Evolutionary conservation across 2,329 filamentous ascomycete genomes (phyloP), one percentile per base, ranked within the genome.

Genomic region (Trichoderma oligosporum): DNA sequence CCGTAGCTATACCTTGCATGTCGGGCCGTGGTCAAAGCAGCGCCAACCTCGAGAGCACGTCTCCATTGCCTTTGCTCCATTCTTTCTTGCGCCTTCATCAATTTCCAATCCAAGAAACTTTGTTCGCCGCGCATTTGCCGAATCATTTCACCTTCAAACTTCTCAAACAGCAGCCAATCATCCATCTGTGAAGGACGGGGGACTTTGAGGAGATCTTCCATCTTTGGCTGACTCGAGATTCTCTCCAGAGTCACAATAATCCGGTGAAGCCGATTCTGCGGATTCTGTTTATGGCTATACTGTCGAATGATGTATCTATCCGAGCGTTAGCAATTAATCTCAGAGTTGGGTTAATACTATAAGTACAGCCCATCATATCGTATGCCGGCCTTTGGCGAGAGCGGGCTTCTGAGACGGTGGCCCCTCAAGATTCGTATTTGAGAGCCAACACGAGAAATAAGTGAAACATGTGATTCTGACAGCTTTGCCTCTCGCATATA

Each of bases 301-400:
- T 76, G 74, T 29, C 69, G 67, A 41, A 84, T 69, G 2, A 67
- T 74, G 64, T 82, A 82, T 27, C 81, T 83, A 22, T 4, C 8
- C 14, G 25, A 16, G 0, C 1, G 27, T 55, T n/a, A 48, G 33
- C 5, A 55, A 22, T 9, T 18, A 4, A 22, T 14, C 11, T 11
- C 11, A 27, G 39, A n/a, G n/a, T 25, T 9, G 7, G 14, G 7
- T 8, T 14, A 39, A 20, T 36, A 14, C 12, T 11, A 20, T 16
- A 22, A 79, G 67, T 70, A 83, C 80, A 82, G 61, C 49, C 82
- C 82, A 64, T 85, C 82, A 60, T 83, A 84, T 59, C 82, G 72
- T 25, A 84, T 64, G 2, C 82, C 82, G 2, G 72, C 78, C 33
- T 66, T 64, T 1, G 82, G 82, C 4, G 82, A 79, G 57, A 78